Evolutionary conservation across 768 basidiomycete species (phyloP).

Genomic region (button mushroom (Agaricus bisporus)): DNA sequence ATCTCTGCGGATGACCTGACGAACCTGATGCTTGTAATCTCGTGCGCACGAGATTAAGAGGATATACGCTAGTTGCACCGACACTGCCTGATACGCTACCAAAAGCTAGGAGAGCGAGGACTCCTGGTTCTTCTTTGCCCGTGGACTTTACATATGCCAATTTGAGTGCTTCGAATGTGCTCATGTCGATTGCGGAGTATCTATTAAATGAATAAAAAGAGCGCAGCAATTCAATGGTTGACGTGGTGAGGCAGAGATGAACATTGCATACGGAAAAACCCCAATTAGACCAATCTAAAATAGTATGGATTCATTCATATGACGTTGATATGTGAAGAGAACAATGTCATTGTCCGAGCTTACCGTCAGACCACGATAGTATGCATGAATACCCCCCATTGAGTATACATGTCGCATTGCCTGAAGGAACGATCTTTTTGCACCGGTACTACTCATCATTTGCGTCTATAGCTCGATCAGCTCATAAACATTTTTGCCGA

Average conservation of each 20-base stretch:
- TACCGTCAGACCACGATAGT: conserved; percentile 87
- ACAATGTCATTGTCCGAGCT: conserved; percentile 20
- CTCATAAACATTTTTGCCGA: conserved; percentile 16
- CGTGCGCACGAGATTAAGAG: conserved; percentile 86
- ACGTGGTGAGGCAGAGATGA: not conserved
- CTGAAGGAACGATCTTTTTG: conserved; percentile 41
- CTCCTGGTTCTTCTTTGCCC: conserved; percentile 83
- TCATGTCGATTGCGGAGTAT: conserved; percentile 96
- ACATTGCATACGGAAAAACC: conserved; percentile 73
- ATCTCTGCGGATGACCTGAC: conserved; percentile 87
- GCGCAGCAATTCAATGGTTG: not conserved
- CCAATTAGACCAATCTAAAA: conserved; percentile 86
- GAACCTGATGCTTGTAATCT: conserved; percentile 95
- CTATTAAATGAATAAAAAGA: conserved; percentile 28
- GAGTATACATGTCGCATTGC: conserved; percentile 74
- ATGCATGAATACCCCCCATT: conserved; percentile 74
- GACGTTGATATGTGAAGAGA: not conserved
- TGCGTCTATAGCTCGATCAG: conserved; percentile 52
- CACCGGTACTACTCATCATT: conserved; percentile 87
- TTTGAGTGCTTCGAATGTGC: conserved; percentile 94
- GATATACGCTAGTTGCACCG: conserved; percentile 92
- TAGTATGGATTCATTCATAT: not conserved
- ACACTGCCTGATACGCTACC: conserved; percentile 92
- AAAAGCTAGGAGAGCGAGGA: conserved; percentile 82
- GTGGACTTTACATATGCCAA: conserved; percentile 83